Evolutionary conservation across 1,284 basidiomycete genomes (phyloP), one percentile per base, ranked within the genome.

Genomic region (Malassezia nana): DNA sequence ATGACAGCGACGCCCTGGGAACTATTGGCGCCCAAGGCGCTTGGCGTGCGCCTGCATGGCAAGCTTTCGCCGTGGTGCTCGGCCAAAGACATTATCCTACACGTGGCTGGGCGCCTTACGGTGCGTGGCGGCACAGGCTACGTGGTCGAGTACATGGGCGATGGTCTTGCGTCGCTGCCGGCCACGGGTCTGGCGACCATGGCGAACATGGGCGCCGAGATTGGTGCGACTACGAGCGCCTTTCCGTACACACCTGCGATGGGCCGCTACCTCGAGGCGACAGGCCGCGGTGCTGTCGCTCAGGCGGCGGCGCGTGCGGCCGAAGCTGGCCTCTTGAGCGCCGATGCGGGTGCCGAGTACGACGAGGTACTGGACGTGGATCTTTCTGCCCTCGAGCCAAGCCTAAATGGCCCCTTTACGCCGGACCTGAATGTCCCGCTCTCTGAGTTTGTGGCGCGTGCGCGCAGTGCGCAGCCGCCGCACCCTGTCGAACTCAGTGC

Each of bases 1-100:
- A 86, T 99, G 84, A 95, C 92, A 8, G 85, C 87, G 57, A 95
- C 91, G 16, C 90, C 92, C 32, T 99, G 94, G 94, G 94, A 98
- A 75, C 79, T 98, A 53, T 92, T 94, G 76, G 90, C 91, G 29
- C 92, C 91, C 12, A 81, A 86, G 63, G 81, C 94, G 38, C 82
- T 69, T 64, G 75, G 89, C 20, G 80, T 98, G 52, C 87, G 88
- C 75, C 79, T 99, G 48, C 91, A 83, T 30, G 94, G 94, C 7
- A 78, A 87, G 75, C 78, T 98, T 58, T 83, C 79, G 63, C 88
- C 86, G 9, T 99, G 94, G 94, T 81, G 87, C 35, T 94, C 90
- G 20, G 85, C 94, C 12, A 99, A 99, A 77, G 94, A 98, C 77
- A 78, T 99, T 50, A 95, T 99, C 62, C 79, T 99, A 26, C 84